These are phyloP conservation scores for Baudoinia panamericana DNA, from an alignment of 495 filamentous ascomycete species.

Conservation along the genomic window DNA sequence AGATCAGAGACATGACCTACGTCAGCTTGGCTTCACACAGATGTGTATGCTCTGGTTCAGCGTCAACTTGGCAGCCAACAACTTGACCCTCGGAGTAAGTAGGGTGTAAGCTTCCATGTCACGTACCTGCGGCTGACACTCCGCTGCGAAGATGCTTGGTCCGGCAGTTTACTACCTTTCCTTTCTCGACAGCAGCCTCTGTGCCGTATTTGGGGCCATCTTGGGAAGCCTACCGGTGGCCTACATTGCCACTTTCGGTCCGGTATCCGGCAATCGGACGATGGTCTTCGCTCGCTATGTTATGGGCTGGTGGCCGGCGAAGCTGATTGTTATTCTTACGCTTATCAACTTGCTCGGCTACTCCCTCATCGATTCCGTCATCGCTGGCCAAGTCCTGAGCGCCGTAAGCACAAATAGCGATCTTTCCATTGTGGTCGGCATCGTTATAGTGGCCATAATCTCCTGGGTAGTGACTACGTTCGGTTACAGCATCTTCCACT, in stretches of 20 bases:
- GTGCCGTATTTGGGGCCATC: slow-evolving; percentile 48
- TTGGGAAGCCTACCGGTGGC: slow-evolving; percentile 44
- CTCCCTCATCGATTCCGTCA: slow-evolving; percentile 53
- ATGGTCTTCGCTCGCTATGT: slow-evolving; percentile 59
- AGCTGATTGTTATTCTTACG: slow-evolving; percentile 58
- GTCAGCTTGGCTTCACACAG: slow-evolving; percentile 49
- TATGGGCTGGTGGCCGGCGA: slow-evolving; percentile 73
- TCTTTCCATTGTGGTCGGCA: slow-evolving; percentile 54
- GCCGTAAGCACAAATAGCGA: slow-evolving; percentile 49
- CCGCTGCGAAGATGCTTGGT: slow-evolving; percentile 25
- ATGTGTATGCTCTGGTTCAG: slow-evolving; percentile 59
- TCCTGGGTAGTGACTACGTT: slow-evolving; percentile 57
- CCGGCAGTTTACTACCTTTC: slow-evolving; percentile 55
- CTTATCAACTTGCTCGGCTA: slow-evolving; percentile 62
- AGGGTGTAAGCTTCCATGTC: background rate
- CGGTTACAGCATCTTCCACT: slow-evolving; percentile 58
- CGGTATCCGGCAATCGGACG: slow-evolving; percentile 55
- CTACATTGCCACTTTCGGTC: slow-evolving; percentile 64
- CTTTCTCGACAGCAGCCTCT: slow-evolving; percentile 52
- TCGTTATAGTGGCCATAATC: slow-evolving; percentile 54
- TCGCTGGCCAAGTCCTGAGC: slow-evolving; percentile 62
- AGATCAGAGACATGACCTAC: slow-evolving; percentile 47
- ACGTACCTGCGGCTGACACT: too few relatives aligned
- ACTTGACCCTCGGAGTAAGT: slow-evolving; percentile 49
- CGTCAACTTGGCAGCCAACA: slow-evolving; percentile 64